phyloP scores from a whole-genome alignment of 1,284 basidiomycete genomes.

The Boletellus deceptivus region DNA sequence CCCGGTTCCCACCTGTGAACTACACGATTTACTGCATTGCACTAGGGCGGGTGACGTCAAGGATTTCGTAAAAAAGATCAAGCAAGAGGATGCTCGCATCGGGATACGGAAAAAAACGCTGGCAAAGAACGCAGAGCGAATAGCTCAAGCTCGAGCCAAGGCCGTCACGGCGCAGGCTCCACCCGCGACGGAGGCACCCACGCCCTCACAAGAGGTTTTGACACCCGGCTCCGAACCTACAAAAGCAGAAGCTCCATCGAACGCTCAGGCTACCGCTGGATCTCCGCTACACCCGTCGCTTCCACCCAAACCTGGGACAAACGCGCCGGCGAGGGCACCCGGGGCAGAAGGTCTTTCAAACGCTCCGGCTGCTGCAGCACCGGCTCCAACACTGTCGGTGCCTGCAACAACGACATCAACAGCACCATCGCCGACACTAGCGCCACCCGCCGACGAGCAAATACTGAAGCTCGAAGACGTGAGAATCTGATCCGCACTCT shows the following conservation, averaged over 20 bases:
- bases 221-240: constrained; percentile 23
- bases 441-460: constrained; percentile 46
- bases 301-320: constrained; percentile 48
- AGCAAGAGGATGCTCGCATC: constrained; percentile 62
- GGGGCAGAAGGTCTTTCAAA: constrained; percentile 27
- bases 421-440: constrained; percentile 15
- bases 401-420: constrained; percentile 21
- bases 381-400: constrained; percentile 12
- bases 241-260: constrained; percentile 18
- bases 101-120: constrained; percentile 58
- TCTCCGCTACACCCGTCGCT: constrained; percentile 65
- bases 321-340: constrained; percentile 31
- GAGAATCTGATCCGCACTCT: constrained; percentile 9
- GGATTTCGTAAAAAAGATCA: constrained; percentile 68
- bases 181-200: constrained; percentile 18
- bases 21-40: constrained; percentile 2
- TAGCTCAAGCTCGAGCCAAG: constrained; percentile 44
- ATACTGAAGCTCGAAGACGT: constrained; percentile 64
- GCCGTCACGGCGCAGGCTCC: constrained; percentile 29
- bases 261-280: constrained; percentile 19
- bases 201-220: constrained; percentile 23
- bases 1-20: not conserved
- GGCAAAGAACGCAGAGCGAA: constrained; percentile 45
- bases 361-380: constrained; percentile 1
- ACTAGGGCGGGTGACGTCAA: constrained; percentile 67